Base-by-base conservation (phyloP, 2,329 filamentous ascomycete species). In the Calonectria naviculata region DNA sequence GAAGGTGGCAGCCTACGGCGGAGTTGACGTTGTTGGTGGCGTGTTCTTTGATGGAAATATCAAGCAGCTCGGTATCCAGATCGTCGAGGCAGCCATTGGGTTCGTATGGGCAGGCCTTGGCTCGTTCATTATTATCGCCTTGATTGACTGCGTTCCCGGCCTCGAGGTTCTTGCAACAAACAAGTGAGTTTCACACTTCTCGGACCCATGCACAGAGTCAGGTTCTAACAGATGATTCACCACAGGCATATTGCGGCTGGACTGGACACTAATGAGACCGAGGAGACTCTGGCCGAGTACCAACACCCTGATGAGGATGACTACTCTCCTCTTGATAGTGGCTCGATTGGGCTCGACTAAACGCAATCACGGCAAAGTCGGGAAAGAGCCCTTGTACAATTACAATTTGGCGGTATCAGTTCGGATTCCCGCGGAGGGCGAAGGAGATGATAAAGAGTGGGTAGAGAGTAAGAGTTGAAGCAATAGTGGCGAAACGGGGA, bases 41-140 rank as follows among this genome's bases (percentile, higher is more conserved):
- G 72, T 73, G 7, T 67, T 74, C 56, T 74, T 74, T 42, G 72
- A 74, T 13, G 72, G 72, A 4, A 71, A 74, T 38, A 21, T 73
- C 8, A 68, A 70, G 49, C 72, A 74, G 49, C 28, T 74, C 2
- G 62, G 67, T 10, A 71, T 73, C 8, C 72, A 74, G 13, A 67
- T 74, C 10, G 44, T 41, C 9, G 72, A 74, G 56, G 72, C 68
- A 5, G 10, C 65, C 2, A 54, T 73, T 38, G 72, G 72, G 3
- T 69, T 73, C 28, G 19, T 69, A 10, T 74, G 72, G 72, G 61
- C 72, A 5, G 68, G 65, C 10, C 19, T 21, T 3, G 71, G 68
- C 9, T 74, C 72, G 0, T 74, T 73, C 15, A 52, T 67, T 13
- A 71, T 74, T 21, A 73, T 73, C n/a, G 71, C 72, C 8, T 42